phyloP scores from a whole-genome alignment of 495 filamentous ascomycete species.

The Thermochaetoides thermophila region DNA sequence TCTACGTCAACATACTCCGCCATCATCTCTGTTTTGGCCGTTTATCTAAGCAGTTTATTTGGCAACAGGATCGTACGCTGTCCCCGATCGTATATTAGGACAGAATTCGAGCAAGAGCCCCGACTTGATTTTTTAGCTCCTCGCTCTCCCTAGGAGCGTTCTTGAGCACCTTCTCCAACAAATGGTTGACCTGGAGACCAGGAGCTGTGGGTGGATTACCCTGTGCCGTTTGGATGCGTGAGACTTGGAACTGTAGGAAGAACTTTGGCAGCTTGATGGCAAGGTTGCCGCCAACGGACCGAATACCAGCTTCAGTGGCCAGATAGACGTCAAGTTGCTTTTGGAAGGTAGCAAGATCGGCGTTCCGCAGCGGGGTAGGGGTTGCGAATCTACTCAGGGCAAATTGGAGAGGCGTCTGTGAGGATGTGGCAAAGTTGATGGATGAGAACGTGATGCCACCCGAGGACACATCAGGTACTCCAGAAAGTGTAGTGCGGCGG shows the following conservation, averaged over 20 bases:
- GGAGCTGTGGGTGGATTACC: conserved; percentile 29
- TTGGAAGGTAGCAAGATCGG: conserved; percentile 27
- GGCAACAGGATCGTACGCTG: too few species aligned
- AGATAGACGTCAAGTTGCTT: conserved; percentile 30
- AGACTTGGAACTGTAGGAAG: conserved; percentile 33
- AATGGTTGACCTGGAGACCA: conserved; percentile 29
- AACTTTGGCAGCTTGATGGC: conserved; percentile 37
- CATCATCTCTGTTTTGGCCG: too few species aligned
- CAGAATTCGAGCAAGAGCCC: too few species aligned
- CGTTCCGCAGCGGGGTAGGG: conserved; percentile 21
- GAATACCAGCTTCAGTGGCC: conserved; percentile 35
- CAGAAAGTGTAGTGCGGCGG: conserved; percentile 19
- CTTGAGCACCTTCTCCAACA: conserved; percentile 33
- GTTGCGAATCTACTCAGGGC: conserved; percentile 30
- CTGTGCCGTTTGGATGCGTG: conserved; percentile 34
- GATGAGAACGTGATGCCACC: conserved; percentile 27
- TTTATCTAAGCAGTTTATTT: too few species aligned
- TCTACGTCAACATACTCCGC: too few species aligned
- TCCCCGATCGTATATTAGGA: too few species aligned
- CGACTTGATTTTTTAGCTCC: conserved; percentile 25
- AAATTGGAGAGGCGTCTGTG: conserved; percentile 25
- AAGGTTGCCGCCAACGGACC: conserved; percentile 26
- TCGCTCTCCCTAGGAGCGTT: conserved; percentile 27
- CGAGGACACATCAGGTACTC: conserved; percentile 30
- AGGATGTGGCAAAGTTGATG: conserved; percentile 29